These are phyloP conservation scores for Pythium scleroteichum DNA, from an alignment of 352 stramenopile species.

Conservation along the genomic window DNA sequence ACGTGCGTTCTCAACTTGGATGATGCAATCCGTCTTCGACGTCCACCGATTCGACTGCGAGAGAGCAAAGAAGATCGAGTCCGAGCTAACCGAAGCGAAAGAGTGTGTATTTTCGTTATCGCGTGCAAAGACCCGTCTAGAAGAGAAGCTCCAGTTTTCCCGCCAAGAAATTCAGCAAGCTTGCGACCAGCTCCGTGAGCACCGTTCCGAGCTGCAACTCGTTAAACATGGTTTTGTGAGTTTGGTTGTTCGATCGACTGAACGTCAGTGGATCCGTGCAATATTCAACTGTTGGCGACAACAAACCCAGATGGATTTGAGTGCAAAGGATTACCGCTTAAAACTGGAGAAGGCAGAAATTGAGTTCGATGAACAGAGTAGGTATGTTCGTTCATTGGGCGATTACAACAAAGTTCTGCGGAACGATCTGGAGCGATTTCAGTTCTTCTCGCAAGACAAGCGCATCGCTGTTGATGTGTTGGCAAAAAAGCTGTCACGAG, in stretches of 20 bases:
- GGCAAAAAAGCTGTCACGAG: slow-evolving; percentile 69
- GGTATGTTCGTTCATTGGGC: slow-evolving; percentile 63
- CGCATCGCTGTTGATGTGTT: slow-evolving; percentile 73
- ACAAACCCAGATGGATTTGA: slow-evolving; percentile 34
- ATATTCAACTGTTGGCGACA: slow-evolving; percentile 52
- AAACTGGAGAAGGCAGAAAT: slow-evolving; percentile 57
- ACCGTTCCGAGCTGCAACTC: slow-evolving; percentile 53
- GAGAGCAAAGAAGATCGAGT: slow-evolving; percentile 31
- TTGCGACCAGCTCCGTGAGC: slow-evolving; percentile 44
- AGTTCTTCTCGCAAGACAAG: slow-evolving; percentile 82
- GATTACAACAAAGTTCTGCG: slow-evolving; percentile 76
- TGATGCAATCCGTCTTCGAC: not conserved
- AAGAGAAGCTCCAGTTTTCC: slow-evolving; percentile 50
- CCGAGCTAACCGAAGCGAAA: slow-evolving; percentile 54
- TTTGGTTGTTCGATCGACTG: slow-evolving; percentile 45
- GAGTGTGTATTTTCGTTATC: slow-evolving; percentile 75
- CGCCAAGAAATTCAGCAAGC: slow-evolving; percentile 37
- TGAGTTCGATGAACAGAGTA: slow-evolving; percentile 55
- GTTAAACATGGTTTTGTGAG: slow-evolving; percentile 73
- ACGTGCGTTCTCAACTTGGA: slow-evolving; percentile 12
- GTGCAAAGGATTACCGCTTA: slow-evolving; percentile 48
- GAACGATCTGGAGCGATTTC: slow-evolving; percentile 70
- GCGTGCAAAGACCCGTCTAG: slow-evolving; percentile 54
- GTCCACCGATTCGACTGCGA: slow-evolving; percentile 21
- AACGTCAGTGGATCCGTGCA: slow-evolving; percentile 42